These are phyloP conservation scores for Backusella mclennaniae DNA, from an alignment of 192 early-diverging fungal species.

Conservation along the genomic window DNA sequence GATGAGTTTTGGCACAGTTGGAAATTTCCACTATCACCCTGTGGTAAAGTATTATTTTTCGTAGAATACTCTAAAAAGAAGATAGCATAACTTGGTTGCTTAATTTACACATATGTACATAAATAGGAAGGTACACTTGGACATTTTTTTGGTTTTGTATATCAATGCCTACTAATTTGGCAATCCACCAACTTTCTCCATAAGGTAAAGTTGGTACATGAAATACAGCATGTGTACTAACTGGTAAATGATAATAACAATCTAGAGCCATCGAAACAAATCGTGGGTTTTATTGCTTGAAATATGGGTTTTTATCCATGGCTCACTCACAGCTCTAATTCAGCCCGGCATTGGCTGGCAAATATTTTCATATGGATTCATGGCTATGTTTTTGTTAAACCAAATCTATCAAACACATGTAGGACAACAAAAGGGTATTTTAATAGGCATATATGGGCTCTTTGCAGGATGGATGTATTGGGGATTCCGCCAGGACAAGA, in stretches of 20 bases:
- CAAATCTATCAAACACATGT: conserved; percentile 23
- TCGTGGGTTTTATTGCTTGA: conserved; percentile 29
- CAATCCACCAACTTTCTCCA: conserved; percentile 33
- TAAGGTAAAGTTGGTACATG: neutral
- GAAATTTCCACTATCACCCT: conserved; percentile 38
- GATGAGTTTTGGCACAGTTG: conserved; percentile 32
- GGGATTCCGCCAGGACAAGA: conserved; percentile 11
- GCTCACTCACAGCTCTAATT: conserved; percentile 28
- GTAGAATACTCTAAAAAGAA: neutral
- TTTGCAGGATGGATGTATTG: conserved; percentile 10
- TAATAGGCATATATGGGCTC: neutral
- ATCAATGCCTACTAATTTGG: conserved; percentile 32
- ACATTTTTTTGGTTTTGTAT: conserved; percentile 31
- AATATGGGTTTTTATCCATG: conserved; percentile 34
- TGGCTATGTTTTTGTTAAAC: conserved; percentile 25
- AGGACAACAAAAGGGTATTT: neutral
- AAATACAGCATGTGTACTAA: neutral
- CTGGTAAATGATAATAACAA: neutral
- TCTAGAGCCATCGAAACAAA: conserved; percentile 31
- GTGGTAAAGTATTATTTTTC: conserved; percentile 8
- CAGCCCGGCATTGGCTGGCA: conserved; percentile 33
- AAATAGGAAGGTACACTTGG: conserved; percentile 30
- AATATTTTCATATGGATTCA: conserved; percentile 33
- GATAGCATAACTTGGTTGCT: neutral
- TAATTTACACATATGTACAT: neutral